These are phyloP conservation scores for Aurantiochytrium sp. DNA, from an alignment of 108 stramenopile species.

Conservation along the genomic window DNA sequence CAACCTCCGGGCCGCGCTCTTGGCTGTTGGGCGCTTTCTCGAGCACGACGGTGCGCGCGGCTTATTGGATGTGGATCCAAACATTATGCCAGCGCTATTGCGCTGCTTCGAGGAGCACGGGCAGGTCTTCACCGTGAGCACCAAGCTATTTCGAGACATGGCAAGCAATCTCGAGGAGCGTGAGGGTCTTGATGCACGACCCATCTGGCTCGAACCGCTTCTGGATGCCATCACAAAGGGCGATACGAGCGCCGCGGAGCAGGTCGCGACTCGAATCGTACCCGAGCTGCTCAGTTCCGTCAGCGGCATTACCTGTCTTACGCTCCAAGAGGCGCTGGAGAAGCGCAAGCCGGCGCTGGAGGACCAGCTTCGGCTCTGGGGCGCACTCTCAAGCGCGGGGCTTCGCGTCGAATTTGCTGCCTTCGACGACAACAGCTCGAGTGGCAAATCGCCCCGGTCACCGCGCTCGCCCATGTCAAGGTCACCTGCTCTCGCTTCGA, in stretches of 20 bases:
- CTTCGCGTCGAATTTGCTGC: neutral
- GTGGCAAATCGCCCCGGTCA: too few species aligned
- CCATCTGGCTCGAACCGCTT: neutral
- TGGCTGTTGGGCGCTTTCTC: neutral
- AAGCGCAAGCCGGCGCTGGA: neutral
- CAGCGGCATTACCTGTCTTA: neutral
- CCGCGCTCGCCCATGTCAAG: too few species aligned
- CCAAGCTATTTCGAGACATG: neutral
- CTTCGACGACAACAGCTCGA: too few species aligned
- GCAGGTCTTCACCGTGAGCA: neutral
- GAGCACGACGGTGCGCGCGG: neutral
- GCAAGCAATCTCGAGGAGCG: neutral
- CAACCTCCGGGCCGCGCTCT: neutral
- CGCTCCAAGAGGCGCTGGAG: neutral
- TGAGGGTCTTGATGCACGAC: neutral
- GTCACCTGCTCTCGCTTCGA: neutral
- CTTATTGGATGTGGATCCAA: neutral
- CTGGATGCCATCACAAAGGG: neutral
- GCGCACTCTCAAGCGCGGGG: neutral
- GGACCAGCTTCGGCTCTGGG: neutral
- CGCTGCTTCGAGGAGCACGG: constrained; percentile 1
- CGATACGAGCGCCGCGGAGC: neutral
- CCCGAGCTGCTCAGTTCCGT: neutral
- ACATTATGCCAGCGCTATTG: neutral
- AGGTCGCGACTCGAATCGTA: neutral